Evolutionary conservation across 768 basidiomycete genomes (phyloP), one percentile per base, ranked within the genome.

Genomic region (Podaxis pistillaris): DNA sequence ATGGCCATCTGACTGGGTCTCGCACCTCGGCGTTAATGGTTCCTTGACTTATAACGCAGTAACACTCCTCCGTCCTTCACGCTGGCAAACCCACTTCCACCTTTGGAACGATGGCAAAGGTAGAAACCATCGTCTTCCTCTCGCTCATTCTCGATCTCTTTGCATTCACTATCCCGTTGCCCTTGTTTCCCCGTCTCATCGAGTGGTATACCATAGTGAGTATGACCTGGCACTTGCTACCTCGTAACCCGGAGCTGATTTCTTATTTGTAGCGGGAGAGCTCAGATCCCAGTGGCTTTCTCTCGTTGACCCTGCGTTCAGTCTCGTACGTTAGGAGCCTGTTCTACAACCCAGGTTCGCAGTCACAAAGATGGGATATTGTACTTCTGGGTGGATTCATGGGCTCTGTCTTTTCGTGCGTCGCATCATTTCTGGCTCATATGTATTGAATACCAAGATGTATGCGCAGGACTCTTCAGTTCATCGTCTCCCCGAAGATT

Each of bases 111-210:
- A 91, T 91, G 86, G 78, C 77, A 46, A 86, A 79, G 68, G 84
- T 95, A 58, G 90, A 96, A 72, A 83, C 80, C 19, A 81, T 95
- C 62, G 93, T 98, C 50, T 98, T 99, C 75, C 70, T 94, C 57
- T 95, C 95, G 1, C 79, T 99, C 33, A 82, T 99, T 26, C 82
- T 98, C 46, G 96, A 99, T 74, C 85, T 99, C 24, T 78, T 81
- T 82, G 93, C 94, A 12, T 96, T 96, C 75, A 97, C 94, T 24
- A 91, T 96, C 51, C 95, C 94, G 9, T 81, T 98, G n/a, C 96
- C 96, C 22, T 84, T 98, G 33, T 98, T 98, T 74, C 96, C 96
- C n/a, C 86, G 96, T n/a, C 80, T 98, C 55, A 95, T 97, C 47
- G 89, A 96, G 76, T 94, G 91, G 91, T 96, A 94, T 71, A 88